Percentiles rank a stretch among this genome's conserved stretches.
Conservation (phyloP, 306 rosid species). For the Trifolium fragiferum region DNA sequence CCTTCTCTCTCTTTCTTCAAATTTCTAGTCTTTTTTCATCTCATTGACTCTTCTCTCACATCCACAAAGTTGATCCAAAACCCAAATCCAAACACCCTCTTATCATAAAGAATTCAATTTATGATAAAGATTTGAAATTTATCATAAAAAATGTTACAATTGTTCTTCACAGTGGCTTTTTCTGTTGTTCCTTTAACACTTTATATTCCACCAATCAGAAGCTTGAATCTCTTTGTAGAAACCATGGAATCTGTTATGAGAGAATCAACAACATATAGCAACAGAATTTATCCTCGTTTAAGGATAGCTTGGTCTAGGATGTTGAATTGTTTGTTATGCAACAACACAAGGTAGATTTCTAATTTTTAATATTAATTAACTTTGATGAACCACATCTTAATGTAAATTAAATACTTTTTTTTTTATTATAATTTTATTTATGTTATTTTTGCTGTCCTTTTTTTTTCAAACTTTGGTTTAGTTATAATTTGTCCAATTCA, state of each 20-base stretch:
- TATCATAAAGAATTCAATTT: not conserved
- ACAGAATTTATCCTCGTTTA: constrained; percentile 63
- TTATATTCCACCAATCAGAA: constrained; percentile 80
- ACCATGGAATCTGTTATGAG: constrained; percentile 63
- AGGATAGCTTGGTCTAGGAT: constrained; percentile 70
- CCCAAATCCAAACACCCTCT: constrained; percentile 29
- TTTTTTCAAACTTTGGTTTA: not conserved
- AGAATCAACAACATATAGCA: constrained; percentile 57
- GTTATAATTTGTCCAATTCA: not conserved
- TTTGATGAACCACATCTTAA: not conserved
- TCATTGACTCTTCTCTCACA: not conserved
- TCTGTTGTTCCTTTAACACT: constrained; percentile 81
- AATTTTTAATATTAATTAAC: not conserved
- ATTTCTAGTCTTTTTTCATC: not conserved
- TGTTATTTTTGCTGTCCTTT: not conserved
- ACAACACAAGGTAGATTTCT: constrained; percentile 57
- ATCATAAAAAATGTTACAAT: constrained; percentile 49
- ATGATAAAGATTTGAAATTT: constrained; percentile 18
- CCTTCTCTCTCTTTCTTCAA: constrained; percentile 8
- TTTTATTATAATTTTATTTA: not conserved
- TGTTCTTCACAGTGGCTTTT: constrained; percentile 80
- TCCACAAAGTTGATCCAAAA: not conserved
- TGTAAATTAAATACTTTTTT: not conserved
- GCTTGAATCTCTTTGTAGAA: constrained; percentile 73
- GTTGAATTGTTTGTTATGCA: constrained; percentile 67